A percentile compares a stretch with the other conserved stretches of the same genome.
Evolutionary conservation across 176 grass and related monocot species (phyloP).

Genomic region (Eleusine coracana): DNA sequence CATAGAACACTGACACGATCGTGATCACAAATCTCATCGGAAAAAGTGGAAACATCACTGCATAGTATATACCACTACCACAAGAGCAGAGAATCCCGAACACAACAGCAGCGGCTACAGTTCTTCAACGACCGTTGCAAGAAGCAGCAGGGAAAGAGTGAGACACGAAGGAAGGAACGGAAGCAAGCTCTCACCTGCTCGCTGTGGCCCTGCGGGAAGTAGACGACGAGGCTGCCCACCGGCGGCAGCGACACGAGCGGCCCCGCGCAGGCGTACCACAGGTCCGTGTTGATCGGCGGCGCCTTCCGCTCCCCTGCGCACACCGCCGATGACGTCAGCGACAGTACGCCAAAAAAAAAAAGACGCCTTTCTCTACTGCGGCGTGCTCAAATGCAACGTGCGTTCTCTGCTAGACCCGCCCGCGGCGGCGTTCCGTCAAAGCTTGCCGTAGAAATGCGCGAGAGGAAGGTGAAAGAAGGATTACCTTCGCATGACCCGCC

Average conservation of each 20-base stretch:
- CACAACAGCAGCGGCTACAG: background rate
- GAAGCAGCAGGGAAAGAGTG: background rate
- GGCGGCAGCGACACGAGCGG: constrained; percentile 90
- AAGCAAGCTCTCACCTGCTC: constrained; percentile 70
- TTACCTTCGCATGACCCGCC: constrained; percentile 51
- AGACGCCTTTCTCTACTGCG: background rate
- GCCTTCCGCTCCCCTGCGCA: constrained; percentile 74
- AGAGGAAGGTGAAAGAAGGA: background rate
- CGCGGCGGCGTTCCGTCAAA: constrained; percentile 15
- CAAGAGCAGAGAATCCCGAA: background rate
- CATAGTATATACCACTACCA: background rate
- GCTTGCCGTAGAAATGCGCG: background rate
- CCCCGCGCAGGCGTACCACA: constrained; percentile 97
- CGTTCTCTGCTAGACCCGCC: background rate
- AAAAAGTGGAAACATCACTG: background rate
- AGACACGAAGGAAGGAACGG: background rate
- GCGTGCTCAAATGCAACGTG: background rate
- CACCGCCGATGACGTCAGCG: constrained; percentile 27
- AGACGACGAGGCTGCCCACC: constrained; percentile 98
- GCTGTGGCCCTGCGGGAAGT: constrained; percentile 98
- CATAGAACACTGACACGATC: too few species aligned
- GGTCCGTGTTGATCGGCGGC: constrained; percentile 83
- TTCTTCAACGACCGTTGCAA: background rate
- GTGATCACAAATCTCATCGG: background rate
- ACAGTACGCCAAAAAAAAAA: background rate